Conservation (phyloP, 768 basidiomycete species). For the Piloderma croceum region DNA sequence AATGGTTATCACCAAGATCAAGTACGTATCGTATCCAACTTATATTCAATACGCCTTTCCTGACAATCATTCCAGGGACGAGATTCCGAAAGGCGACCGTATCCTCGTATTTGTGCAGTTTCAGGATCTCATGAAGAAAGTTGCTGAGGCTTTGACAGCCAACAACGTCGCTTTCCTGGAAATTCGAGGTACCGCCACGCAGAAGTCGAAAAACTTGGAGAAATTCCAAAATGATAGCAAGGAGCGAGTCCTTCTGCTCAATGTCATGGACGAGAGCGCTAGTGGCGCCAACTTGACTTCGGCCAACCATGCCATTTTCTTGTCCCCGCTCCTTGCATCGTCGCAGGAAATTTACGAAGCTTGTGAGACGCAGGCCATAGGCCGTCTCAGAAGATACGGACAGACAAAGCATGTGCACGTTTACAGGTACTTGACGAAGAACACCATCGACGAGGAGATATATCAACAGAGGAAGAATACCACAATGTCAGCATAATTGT, state of each 20-base stretch:
- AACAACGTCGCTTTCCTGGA: conserved; percentile 73
- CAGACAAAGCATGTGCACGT: conserved; percentile 77
- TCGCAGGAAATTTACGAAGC: conserved; percentile 82
- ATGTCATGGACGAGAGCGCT: conserved; percentile 94
- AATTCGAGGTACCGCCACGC: conserved; percentile 71
- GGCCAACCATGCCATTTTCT: conserved; percentile 92
- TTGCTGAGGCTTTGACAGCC: conserved; percentile 71
- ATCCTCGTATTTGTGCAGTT: conserved; percentile 96
- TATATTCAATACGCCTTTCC: neutral
- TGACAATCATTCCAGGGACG: conserved; percentile 38
- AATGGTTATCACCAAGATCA: conserved; percentile 67
- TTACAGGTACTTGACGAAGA: conserved; percentile 76
- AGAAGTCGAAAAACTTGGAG: conserved; percentile 78
- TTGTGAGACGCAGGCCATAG: conserved; percentile 77
- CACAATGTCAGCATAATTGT: no score
- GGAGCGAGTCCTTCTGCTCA: conserved; percentile 79
- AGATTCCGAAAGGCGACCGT: conserved; percentile 69
- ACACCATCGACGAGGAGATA: conserved; percentile 87
- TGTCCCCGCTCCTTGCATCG: conserved; percentile 82
- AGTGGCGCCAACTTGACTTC: conserved; percentile 88
- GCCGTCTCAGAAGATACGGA: conserved; percentile 78
- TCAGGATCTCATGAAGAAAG: conserved; percentile 87
- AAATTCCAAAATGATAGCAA: conserved; percentile 77
- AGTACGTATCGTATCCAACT: conserved; percentile 37
- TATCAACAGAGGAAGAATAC: conserved; percentile 62